Conservation (phyloP, 805 yeast species). For the Starmerella apis region DNA sequence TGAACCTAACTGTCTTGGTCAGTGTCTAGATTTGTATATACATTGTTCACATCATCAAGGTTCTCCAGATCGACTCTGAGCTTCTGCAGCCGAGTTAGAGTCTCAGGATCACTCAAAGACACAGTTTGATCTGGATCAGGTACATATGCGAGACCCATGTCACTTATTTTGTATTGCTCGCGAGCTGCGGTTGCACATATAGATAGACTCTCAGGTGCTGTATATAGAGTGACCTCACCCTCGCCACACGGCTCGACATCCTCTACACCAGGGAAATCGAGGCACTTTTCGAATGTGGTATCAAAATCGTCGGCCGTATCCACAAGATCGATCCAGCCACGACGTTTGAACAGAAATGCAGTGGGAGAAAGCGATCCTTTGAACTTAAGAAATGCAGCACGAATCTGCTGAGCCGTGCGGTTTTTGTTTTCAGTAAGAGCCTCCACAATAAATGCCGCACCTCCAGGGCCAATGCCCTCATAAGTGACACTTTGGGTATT, state of each 20-base stretch:
- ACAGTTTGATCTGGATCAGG: slow-evolving; percentile 60
- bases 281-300: slow-evolving; percentile 57
- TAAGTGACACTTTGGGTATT: slow-evolving; percentile 48
- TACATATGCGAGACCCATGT: slow-evolving; percentile 58
- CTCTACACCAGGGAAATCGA: slow-evolving; percentile 61
- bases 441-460: slow-evolving; percentile 74
- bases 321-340: slow-evolving; percentile 58
- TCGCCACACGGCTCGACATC: slow-evolving; percentile 34
- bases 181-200: slow-evolving; percentile 50
- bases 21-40: slow-evolving; percentile 48
- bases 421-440: slow-evolving; percentile 83
- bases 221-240: slow-evolving; percentile 39
- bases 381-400: slow-evolving; percentile 57
- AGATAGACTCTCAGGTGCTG: slow-evolving; percentile 56
- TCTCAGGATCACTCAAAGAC: slow-evolving; percentile 42
- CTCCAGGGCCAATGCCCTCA: slow-evolving; percentile 90
- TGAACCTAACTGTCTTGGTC: not conserved
- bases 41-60: slow-evolving; percentile 73
- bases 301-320: slow-evolving; percentile 39
- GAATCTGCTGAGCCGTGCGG: slow-evolving; percentile 64
- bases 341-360: slow-evolving; percentile 60
- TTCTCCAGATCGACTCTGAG: slow-evolving; percentile 56
- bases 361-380: slow-evolving; percentile 66
- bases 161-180: slow-evolving; percentile 49
- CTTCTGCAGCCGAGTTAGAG: slow-evolving; percentile 43